A percentile compares a stretch with the other conserved stretches of the same genome.
Evolutionary conservation across 257 asterid species (phyloP).

Genomic region (Salvia miltiorrhiza): DNA sequence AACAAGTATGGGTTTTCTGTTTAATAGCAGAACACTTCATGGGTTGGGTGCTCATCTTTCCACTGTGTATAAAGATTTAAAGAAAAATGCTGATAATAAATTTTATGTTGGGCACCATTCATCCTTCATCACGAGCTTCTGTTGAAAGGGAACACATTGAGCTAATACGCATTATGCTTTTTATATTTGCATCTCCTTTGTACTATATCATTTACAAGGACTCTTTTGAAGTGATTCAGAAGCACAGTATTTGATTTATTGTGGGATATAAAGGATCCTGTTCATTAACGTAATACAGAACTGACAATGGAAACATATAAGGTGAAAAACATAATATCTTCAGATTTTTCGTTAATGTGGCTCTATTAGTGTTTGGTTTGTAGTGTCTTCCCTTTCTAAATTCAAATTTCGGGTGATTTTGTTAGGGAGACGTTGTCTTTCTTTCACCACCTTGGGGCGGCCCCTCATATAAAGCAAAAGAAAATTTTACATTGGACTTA

Average conservation of each 20-base stretch:
- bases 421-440: constrained; percentile 78
- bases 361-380: not conserved
- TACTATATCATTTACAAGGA: not conserved
- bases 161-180: not conserved
- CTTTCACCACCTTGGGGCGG: constrained; percentile 99
- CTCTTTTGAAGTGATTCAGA: not conserved
- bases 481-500: constrained; percentile 57
- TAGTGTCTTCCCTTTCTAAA: constrained; percentile 17
- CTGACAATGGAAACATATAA: not conserved
- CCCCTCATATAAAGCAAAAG: constrained; percentile 57
- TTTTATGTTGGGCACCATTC: not conserved
- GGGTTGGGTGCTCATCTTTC: not conserved
- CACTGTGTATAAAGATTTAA: not conserved
- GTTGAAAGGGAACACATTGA: not conserved
- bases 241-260: not conserved
- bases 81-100: not conserved
- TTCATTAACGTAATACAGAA: too few relatives aligned
- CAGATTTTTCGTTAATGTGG: not conserved
- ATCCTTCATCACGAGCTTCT: not conserved
- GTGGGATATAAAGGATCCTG: too few relatives aligned
- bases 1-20: too few relatives aligned
- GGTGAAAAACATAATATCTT: not conserved
- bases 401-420: constrained; percentile 21
- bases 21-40: too few relatives aligned
- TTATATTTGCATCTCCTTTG: not conserved